Percentiles rank a stretch among this genome's conserved stretches.
These are phyloP conservation scores for Vanilla planifolia DNA, from an alignment of 106 monocot species.

Conservation along the genomic window DNA sequence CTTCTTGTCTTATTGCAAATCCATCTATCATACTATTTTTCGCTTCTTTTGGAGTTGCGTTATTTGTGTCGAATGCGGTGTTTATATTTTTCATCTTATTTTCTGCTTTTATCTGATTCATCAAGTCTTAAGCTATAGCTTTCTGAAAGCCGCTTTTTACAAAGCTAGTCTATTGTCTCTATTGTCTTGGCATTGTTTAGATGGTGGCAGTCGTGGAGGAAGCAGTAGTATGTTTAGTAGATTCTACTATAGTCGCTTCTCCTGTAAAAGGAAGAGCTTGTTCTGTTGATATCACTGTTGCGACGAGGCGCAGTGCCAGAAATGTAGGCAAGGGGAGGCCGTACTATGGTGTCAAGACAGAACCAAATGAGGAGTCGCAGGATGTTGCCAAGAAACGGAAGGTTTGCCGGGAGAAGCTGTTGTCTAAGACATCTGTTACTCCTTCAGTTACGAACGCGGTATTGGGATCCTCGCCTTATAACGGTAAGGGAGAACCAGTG, in stretches of 20 bases:
- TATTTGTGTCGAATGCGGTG: not conserved
- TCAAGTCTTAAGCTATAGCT: not conserved
- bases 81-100: not conserved
- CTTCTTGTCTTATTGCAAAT: not conserved
- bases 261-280: not conserved
- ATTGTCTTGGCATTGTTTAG: constrained; percentile 1
- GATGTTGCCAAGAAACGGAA: constrained; percentile 6
- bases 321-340: constrained; percentile 7
- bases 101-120: not conserved
- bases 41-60: not conserved
- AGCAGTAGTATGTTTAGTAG: not conserved
- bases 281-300: not conserved
- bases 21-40: not conserved
- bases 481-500: not conserved
- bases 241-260: not conserved
- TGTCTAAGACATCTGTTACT: not conserved
- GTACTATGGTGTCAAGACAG: constrained; percentile 1
- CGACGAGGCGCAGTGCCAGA: constrained; percentile 4
- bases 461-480: not conserved
- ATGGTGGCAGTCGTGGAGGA: constrained; percentile 1
- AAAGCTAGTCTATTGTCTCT: not conserved
- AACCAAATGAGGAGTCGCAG: not conserved
- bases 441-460: not conserved
- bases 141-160: not conserved
- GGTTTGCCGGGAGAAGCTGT: not conserved